Base-by-base conservation (phyloP, 331 rosid genomes). In the Dryas integrifolia region DNA sequence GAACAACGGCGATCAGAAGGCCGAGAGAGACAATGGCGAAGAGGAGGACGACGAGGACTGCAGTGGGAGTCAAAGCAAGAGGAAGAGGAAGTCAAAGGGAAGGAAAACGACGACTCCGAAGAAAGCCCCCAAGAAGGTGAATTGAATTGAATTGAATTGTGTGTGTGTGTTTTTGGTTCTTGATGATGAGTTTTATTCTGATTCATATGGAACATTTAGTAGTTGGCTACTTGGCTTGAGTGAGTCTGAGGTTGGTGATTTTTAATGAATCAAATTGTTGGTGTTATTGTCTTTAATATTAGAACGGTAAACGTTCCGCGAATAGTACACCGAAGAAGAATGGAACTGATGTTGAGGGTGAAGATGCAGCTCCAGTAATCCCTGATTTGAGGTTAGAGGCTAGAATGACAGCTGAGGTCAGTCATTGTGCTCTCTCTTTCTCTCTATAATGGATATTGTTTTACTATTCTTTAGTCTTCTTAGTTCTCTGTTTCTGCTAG, bases 361-460 rank as follows among this genome's bases (percentile, higher is more conserved):
- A 64, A 72, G 82, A 69, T 61, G 70, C 59, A 14, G 46, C 86
- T 69, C 59, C 79, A 14, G 24, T 84, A 1, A 75, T 86, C 24
- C 88, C 84, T 40, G 82, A 90, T 76, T 72, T 90, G 84, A 81
- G 95, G 62, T 69, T 70, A 43, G 95, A 92, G 78, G 92, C 91
- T 7, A 92, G 79, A 82, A 48, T 85, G 78, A 70, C 80, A 10
- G 87, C 92, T 16, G 82, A 87, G 98, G 98, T 92, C 75, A 75
- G 89, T 85, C 18, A 24, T 3, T 69, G 10, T 53, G 67, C 6
- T 57, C 40, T 44, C 7, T 7, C 40, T 72, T 18, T 51, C 15
- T 15, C 14, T 41, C 9, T 58, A 5, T 21, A 41, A 46, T 61
- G 30, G 2, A 9, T 18, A 9, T 50, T 4, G 12, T 13, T 12